These are phyloP conservation scores for Hirsutella thompsonii DNA, from an alignment of 2,329 filamentous ascomycete species.

Conservation along the genomic window DNA sequence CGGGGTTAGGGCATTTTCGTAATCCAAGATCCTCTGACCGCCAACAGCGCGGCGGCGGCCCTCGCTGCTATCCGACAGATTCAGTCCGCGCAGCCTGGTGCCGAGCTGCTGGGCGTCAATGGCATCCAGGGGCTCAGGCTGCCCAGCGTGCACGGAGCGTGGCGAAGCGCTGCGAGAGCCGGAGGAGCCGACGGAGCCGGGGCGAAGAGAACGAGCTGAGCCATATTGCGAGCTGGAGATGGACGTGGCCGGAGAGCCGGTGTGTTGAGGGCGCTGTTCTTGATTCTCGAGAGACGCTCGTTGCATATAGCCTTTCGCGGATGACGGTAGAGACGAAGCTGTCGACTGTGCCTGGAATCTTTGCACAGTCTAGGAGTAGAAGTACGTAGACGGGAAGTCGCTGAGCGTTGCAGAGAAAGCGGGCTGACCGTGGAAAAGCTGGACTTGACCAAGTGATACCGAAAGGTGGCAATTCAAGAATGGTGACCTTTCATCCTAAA, in stretches of 20 bases:
- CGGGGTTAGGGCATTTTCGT: slow-evolving; percentile 45
- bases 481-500: no score
- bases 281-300: slow-evolving; percentile 37
- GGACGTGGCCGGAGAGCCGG: slow-evolving; percentile 18
- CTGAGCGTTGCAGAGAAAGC: slow-evolving; percentile 1
- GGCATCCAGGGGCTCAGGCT: slow-evolving; percentile 15
- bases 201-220: slow-evolving; percentile 23
- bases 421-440: background rate
- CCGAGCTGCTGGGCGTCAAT: slow-evolving; percentile 32
- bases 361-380: slow-evolving; percentile 34
- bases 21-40: slow-evolving; percentile 44
- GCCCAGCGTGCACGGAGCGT: slow-evolving; percentile 16
- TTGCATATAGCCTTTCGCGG: slow-evolving; percentile 49
- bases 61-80: slow-evolving; percentile 15
- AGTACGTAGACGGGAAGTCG: no score
- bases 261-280: slow-evolving; percentile 25
- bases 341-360: slow-evolving; percentile 35
- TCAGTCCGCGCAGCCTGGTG: slow-evolving; percentile 41
- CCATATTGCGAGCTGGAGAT: slow-evolving; percentile 33
- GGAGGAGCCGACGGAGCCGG: slow-evolving; percentile 9
- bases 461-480: slow-evolving; percentile 3
- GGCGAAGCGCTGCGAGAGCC: slow-evolving; percentile 23
- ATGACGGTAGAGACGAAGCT: slow-evolving; percentile 13
- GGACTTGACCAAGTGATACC: slow-evolving; percentile 1
- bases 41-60: slow-evolving; percentile 18